Base-by-base conservation (phyloP, 2,329 filamentous ascomycete species). In the Phaeosphaeria sp. region DNA sequence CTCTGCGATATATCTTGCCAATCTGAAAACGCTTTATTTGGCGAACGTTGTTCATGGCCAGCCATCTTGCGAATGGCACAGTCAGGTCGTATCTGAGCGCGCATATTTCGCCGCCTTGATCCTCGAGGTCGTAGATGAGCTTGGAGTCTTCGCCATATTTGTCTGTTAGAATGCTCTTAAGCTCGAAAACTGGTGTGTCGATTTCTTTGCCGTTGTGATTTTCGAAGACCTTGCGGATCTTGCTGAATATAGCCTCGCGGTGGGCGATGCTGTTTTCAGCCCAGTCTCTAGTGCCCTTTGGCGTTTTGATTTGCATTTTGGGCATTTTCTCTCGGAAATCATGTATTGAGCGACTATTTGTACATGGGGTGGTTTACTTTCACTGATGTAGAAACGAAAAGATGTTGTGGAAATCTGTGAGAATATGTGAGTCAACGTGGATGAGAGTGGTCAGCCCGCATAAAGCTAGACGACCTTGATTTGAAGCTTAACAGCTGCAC, bases 81-180 rank as follows among this genome's bases (percentile, higher is more conserved):
- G 36, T 95, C 65, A 95, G 80, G 72, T 95, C 92, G 79, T 94
- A 96, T 70, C 92, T 87, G 58, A 96, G 82, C 18, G 91, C 92
- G 78, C 89, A 91, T 60, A 91, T 82, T 80, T 96, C 91, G 92
- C 91, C 69, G 91, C 92, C 36, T 77, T 95, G 91, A 74, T 95
- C 91, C 71, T 89, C 87, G 65, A 94, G 84, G 75, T 95, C 90
- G 80, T 95, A 95, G 79, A 95, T 95, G 75, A 95, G 88, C 77
- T 93, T 39, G 36, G 88, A 90, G 77, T 96, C 92, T 81, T 96
- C 92, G 74, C 92, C 92, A 82, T 95, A 95, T 80, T 96, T 95
- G 57, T 91, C 92, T 15, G 91, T 84, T 36, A 96, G 84, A 63
- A 95, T 93, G 68, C 94, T 91, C 73, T 89, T 89, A 57, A 93